Evolutionary conservation across 2,329 filamentous ascomycete species (phyloP), one percentile per base, ranked within the genome.

Genomic region (Sphaerulina populicola): DNA sequence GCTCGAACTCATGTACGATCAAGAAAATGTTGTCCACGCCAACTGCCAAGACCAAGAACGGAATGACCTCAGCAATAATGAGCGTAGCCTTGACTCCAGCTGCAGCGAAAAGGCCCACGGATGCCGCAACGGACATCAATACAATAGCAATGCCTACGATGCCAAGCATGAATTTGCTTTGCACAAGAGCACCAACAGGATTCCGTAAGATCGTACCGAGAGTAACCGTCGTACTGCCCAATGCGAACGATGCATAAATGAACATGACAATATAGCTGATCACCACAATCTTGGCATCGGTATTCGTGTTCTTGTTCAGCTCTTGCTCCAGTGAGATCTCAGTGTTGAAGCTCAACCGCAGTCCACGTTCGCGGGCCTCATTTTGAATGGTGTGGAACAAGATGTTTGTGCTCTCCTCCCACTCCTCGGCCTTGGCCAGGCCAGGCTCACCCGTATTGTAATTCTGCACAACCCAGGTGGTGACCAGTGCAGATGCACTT

Each of bases 241-340:
- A 76, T 0, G 93, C 90, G 47, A 98, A 72, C 5, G 91, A 97
- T 3, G 90, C 93, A 65, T 98, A 98, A 56, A 98, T 72, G 70
- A 98, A 98, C 93, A 98, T 98, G 73, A 96, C 88, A 57, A 97
- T 78, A 71, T 98, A 98, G 75, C 91, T 97, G 70, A 98, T 85
- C 48, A 91, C 81, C 21, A 98, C 82, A 62, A 98, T 98, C 68
- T 91, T 96, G 40, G 91, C 94, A 68, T 98, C 93, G 0, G 93
- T 97, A 69, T 98, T 98, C 44, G 89, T 96, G 35, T 89, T 94
- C 71, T 97, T 95, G 74, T 96, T 98, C 52, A 98, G 77, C 66
- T 98, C 93, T 66, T 96, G 80, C 67, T 97, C 91, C 55, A 98
- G 74, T 68, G 90, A 96, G 69, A 91, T 87, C 71, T 98, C 93